Base-by-base conservation (phyloP, 1,139 yeast species). In the Candida sanyaensis region DNA sequence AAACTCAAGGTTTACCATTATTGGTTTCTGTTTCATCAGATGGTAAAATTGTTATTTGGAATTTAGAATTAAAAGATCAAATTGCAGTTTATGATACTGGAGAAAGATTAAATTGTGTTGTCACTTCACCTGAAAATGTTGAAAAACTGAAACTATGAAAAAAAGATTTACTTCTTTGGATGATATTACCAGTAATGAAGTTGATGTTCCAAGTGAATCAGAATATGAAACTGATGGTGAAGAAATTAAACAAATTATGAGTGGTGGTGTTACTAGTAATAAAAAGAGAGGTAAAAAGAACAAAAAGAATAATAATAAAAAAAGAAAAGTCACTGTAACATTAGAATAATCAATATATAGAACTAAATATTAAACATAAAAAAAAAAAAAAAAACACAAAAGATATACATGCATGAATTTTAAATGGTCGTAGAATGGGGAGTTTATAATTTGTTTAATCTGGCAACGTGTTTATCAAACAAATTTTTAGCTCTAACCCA, bases 31-130 rank as follows among this genome's bases (percentile, higher is more conserved):
- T 91, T 10, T 88, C 97, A 0, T 89, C 97, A 0, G 98, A 93
- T 64, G 98, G 99, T 36, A 87, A 82, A 59, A 84, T 93, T 47
- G 96, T 92, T 11, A 85, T 93, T 2, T 93, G 98, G 97, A 88
- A 91, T 61, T 69, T 92, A 60, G 59, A 69, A 4, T 60, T 71
- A 1, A 77, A 78, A 57, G 96, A 88, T 58, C 96, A 91, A 65
- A 78, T 90, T 23, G 97, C 97, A 0, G 95, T 90, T 2, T 92
- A 91, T 65, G 90, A 86, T 55, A 81, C 95, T 26, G 96, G 96
- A n/a, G 97, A 93, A 68, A 78, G 99, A 61, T 78, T 93, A 53
- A 93, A 90, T 65, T 92, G 97, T 69, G 85, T 91, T 13, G 80
- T 85, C 11, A 80, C 88, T 27, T 84, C 93, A 43, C 81, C 88